phyloP scores from a whole-genome alignment of 208 protist genomes.

The Crithidia mellificae region DNA sequence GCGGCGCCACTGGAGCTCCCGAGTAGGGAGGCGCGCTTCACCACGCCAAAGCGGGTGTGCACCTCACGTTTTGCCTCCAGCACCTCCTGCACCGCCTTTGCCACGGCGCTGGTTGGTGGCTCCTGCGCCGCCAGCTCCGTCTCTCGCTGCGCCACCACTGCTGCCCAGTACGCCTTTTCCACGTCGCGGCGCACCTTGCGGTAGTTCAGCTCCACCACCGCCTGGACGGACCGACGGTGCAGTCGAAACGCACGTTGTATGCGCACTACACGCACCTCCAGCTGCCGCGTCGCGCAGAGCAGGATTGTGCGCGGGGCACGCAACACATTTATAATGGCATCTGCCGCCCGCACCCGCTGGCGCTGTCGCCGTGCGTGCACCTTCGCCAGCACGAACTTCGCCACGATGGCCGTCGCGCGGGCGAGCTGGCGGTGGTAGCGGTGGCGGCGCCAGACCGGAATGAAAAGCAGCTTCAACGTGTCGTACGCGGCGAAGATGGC shows the following conservation, averaged over 20 bases:
- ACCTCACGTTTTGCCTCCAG: slow-evolving; percentile 9
- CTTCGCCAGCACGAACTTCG: slow-evolving; percentile 18
- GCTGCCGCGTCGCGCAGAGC: slow-evolving; percentile 15
- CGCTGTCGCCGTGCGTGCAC: slow-evolving; percentile 8
- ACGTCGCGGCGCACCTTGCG: slow-evolving; percentile 45
- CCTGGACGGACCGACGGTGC: slow-evolving; percentile 39
- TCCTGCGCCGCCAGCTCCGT: slow-evolving; percentile 33
- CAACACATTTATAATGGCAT: slow-evolving; percentile 23
- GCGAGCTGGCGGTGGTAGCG: slow-evolving; percentile 21
- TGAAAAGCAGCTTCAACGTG: slow-evolving; percentile 30
- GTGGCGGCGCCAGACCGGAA: slow-evolving; percentile 45
- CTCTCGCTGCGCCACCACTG: slow-evolving; percentile 38
- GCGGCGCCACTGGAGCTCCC: not conserved
- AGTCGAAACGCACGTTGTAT: slow-evolving; percentile 57
- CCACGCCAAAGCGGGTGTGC: slow-evolving; percentile 1
- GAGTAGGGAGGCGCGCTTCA: not conserved
- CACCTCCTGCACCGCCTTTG: slow-evolving; percentile 9
- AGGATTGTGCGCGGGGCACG: slow-evolving; percentile 19
- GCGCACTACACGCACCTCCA: slow-evolving; percentile 24
- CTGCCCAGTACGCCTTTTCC: slow-evolving; percentile 58
- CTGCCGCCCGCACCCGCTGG: slow-evolving; percentile 11
- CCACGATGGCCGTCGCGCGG: slow-evolving; percentile 12
- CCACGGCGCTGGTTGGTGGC: slow-evolving; percentile 1
- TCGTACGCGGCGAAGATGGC: slow-evolving; percentile 15
- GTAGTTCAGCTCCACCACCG: slow-evolving; percentile 63